Evolutionary conservation across 441 rosid species (phyloP).

Genomic region (Codiaeum variegatum): DNA sequence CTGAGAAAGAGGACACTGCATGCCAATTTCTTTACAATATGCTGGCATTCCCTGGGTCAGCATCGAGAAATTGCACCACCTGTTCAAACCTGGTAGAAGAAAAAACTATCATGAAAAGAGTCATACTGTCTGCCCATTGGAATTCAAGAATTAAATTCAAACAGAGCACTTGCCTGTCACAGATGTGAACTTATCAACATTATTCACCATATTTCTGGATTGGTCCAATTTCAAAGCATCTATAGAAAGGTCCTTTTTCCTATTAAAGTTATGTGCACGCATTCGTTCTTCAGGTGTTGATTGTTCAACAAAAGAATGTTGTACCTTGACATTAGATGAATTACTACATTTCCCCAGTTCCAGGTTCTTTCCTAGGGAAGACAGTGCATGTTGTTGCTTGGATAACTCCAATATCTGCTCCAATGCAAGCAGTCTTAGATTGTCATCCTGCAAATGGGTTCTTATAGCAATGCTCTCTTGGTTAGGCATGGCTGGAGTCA

Average conservation of each 20-base stretch:
- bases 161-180: slow-evolving; percentile 27
- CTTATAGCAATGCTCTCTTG: slow-evolving; percentile 17
- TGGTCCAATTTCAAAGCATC: slow-evolving; percentile 18
- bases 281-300: slow-evolving; percentile 25
- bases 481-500: slow-evolving; percentile 21
- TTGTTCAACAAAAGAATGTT: slow-evolving; percentile 27
- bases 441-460: slow-evolving; percentile 38
- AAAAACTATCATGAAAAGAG: neutral
- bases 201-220: slow-evolving; percentile 14
- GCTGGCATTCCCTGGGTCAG: slow-evolving; percentile 23
- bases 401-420: slow-evolving; percentile 44
- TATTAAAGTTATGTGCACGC: slow-evolving; percentile 15
- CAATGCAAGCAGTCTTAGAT: slow-evolving; percentile 40
- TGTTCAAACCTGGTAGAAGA: slow-evolving; percentile 32
- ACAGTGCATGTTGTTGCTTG: slow-evolving; percentile 33
- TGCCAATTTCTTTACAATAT: slow-evolving; percentile 21
- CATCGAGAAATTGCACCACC: slow-evolving; percentile 26
- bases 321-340: slow-evolving; percentile 25
- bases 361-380: slow-evolving; percentile 28
- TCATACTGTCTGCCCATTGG: neutral
- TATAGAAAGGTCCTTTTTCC: slow-evolving; percentile 26
- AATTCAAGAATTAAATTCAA: neutral
- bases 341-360: slow-evolving; percentile 24
- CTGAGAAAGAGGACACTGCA: slow-evolving; percentile 29
- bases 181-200: slow-evolving; percentile 21